Evolutionary conservation across 1,139 yeast genomes (phyloP), one percentile per base, ranked within the genome.

Genomic region (Debaryomyces fabryi): DNA sequence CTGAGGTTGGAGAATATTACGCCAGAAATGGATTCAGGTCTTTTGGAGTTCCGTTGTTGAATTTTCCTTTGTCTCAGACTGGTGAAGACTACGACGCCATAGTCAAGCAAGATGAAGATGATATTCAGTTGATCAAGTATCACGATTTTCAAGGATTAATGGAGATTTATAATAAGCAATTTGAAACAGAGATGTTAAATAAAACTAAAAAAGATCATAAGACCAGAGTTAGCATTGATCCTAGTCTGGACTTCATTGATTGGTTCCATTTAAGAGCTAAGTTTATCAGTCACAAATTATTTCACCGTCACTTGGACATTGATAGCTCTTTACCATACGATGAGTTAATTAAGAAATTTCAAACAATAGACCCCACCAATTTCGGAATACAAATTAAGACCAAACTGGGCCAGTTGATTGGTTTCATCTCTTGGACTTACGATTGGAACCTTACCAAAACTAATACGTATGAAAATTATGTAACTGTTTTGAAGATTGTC

Each of bases 1-100:
- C 91, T 32, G 95, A 86, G 58, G 78, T 88, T 35, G 92, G 90
- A 5, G 83, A 82, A 49, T 86, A 80, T 63, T 86, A 87, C 62
- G 63, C 71, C 32, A 69, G 72, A 49, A 74, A 78, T 56, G 95
- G 89, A 1, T 87, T 83, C 63, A 66, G 70, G 38, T 76, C 85
- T 1, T 63, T 69, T 48, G 79, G 71, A 36, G 80, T 82, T 8
- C 82, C 72, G 6, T 72, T 59, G 56, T 50, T 59, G 35, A 49
- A n/a, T n/a, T 55, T 33, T 27, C 52, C 35, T 9, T 35, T 46
- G 45, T 39, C 39, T 15, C 32, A 34, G 13, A 33, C 39, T 16
- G 36, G 36, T 5, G 18, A 25, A 1, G 23, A 43, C 5, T 35
- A 39, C 20, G 46, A 49, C 16, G 29, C 24, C 4, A 23, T 15